Conservation (phyloP, 768 basidiomycete species). For the Phylloporus arenicola region DNA sequence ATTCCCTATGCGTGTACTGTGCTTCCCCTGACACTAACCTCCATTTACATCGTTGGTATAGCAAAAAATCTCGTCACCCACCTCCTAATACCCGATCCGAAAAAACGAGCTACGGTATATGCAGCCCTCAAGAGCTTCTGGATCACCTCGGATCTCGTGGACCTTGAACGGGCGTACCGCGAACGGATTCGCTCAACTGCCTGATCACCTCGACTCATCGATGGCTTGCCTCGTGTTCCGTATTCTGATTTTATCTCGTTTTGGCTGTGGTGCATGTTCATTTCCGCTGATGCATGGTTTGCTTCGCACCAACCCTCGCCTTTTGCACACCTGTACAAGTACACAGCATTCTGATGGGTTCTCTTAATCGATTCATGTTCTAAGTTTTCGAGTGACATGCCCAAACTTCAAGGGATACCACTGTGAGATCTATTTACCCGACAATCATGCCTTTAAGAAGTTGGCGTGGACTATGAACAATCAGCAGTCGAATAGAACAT, state of each 20-base stretch:
- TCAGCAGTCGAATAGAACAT: slow-evolving; percentile 7
- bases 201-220: slow-evolving; percentile 6
- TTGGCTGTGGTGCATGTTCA: neutral
- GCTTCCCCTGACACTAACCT: slow-evolving; percentile 6
- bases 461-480: slow-evolving; percentile 70
- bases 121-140: slow-evolving; percentile 58
- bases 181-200: slow-evolving; percentile 39
- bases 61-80: slow-evolving; percentile 54
- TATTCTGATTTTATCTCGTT: neutral
- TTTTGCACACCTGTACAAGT: slow-evolving; percentile 1
- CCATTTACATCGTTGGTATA: neutral
- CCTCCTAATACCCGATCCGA: slow-evolving; percentile 57
- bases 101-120: slow-evolving; percentile 56
- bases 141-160: slow-evolving; percentile 59
- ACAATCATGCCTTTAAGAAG: slow-evolving; percentile 64
- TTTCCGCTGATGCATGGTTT: neutral
- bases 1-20: neutral
- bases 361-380: neutral
- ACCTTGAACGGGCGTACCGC: slow-evolving; percentile 57
- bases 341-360: neutral
- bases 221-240: neutral
- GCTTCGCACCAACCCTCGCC: neutral
- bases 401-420: slow-evolving; percentile 6
- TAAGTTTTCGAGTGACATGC: neutral
- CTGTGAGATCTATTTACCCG: neutral